Percentiles rank a stretch among this genome's conserved stretches.
phyloP scores from a whole-genome alignment of 2,329 filamentous ascomycete genomes.

The Colletotrichum gigasporum region DNA sequence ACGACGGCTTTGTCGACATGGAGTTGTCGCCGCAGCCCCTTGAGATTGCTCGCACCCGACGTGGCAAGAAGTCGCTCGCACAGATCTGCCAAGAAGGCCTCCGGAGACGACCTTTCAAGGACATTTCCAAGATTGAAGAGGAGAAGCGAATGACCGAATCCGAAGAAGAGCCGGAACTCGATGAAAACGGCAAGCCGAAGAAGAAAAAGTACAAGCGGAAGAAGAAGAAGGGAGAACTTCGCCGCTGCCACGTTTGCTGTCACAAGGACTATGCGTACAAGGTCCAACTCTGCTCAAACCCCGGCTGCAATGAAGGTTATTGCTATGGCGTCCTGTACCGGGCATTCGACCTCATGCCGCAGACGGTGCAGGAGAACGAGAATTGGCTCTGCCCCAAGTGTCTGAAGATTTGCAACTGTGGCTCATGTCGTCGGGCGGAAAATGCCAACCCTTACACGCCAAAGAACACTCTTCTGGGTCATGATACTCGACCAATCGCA shows the following conservation, averaged over 20 bases:
- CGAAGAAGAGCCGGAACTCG: conserved; percentile 62
- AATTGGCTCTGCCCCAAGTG: conserved; percentile 93
- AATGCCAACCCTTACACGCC: conserved; percentile 85
- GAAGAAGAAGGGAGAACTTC: conserved; percentile 62
- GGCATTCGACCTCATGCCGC: conserved; percentile 90
- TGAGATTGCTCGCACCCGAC: conserved; percentile 71
- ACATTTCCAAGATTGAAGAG: conserved; percentile 72
- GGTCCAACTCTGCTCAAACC: conserved; percentile 79
- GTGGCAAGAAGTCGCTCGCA: conserved; percentile 82
- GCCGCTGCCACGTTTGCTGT: conserved; percentile 84
- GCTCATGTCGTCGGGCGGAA: conserved; percentile 72
- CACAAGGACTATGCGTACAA: conserved; percentile 86
- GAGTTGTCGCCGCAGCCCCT: conserved; percentile 76
- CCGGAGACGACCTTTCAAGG: conserved; percentile 80
- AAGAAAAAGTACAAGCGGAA: conserved; percentile 69
- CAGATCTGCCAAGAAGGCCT: conserved; percentile 95
- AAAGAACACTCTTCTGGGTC: conserved; percentile 86
- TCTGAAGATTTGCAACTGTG: conserved; percentile 86
- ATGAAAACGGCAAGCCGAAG: conserved; percentile 69
- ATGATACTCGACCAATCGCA: conserved; percentile 89
- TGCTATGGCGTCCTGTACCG: conserved; percentile 95
- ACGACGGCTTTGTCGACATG: conserved; percentile 73
- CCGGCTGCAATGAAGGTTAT: conserved; percentile 77
- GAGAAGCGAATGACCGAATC: conserved; percentile 58
- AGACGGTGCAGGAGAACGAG: conserved; percentile 80